phyloP scores from a whole-genome alignment of 108 stramenopile species.

The Cyclotella cryptica region DNA sequence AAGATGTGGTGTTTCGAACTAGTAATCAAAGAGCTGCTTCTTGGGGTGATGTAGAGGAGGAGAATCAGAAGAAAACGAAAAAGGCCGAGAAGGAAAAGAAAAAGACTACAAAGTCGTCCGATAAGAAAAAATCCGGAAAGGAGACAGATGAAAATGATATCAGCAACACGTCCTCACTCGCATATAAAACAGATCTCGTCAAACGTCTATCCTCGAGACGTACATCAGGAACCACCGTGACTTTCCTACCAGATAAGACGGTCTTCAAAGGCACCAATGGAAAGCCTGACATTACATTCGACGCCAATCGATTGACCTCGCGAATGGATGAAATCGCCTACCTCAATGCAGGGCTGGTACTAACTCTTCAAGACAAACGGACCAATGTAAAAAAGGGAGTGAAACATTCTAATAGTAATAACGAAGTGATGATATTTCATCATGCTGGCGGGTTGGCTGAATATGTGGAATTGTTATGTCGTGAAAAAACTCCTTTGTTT shows the following conservation, averaged over 20 bases:
- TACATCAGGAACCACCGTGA: constrained; percentile 77
- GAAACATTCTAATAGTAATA: constrained; percentile 22
- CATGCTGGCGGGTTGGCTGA: constrained; percentile 89
- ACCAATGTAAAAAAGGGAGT: constrained; percentile 38
- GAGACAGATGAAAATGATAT: constrained; percentile 46
- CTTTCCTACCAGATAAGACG: constrained; percentile 86
- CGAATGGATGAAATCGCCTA: constrained; percentile 91
- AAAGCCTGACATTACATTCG: constrained; percentile 78
- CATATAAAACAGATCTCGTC: constrained; percentile 45
- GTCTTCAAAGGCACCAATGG: constrained; percentile 93
- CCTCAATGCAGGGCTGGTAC: constrained; percentile 89
- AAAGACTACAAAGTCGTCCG: not conserved
- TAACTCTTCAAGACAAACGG: constrained; percentile 85
- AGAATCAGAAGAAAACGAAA: constrained; percentile 1
- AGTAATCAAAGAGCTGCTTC: constrained; percentile 16
- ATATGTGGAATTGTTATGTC: constrained; percentile 86
- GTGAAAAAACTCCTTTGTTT: constrained; percentile 83
- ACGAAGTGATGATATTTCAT: constrained; percentile 74
- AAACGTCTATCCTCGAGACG: constrained; percentile 53
- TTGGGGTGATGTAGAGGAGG: constrained; percentile 32
- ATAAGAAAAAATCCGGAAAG: constrained; percentile 15
- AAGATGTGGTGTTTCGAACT: constrained; percentile 34
- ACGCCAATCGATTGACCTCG: constrained; percentile 69
- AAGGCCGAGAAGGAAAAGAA: not conserved
- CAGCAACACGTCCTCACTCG: constrained; percentile 38